Evolutionary conservation across 495 filamentous ascomycete genomes (phyloP), one percentile per base, ranked within the genome.

Genomic region (Neurospora pannonica): DNA sequence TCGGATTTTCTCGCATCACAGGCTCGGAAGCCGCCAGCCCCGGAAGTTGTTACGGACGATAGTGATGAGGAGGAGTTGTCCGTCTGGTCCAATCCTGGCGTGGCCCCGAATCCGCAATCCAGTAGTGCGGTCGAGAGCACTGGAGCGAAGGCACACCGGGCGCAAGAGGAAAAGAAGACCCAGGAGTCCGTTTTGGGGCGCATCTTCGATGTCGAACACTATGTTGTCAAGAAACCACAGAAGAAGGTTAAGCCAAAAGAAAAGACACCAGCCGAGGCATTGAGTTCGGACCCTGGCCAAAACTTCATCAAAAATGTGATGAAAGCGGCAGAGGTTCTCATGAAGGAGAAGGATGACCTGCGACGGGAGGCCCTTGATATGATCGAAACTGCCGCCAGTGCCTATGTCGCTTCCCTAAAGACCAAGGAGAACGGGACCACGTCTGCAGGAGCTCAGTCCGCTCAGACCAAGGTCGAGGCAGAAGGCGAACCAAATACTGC

Each of bases 121-220:
- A 67, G 54, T 34, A 28, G 3, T 67, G 28, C 28, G 54, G 54
- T 9, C 28, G 76, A 75, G 60, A 84, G 79, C 72, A 81, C 77
- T 3, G 80, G 83, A 5, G 81, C 83, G 34, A 84, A 79, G 67
- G 79, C 75, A 13, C 81, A 84, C 71, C 82, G 81, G 24, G 86
- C 84, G 0, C 80, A 84, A 48, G 85, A 88, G 75, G 87, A 88
- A 75, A 83, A 81, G 60, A 85, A 85, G 71, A 82, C 79, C 13
- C 89, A 90, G 74, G 89, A 91, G 71, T 78, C 82, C 0, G 86
- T 89, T 0, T 76, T 91, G 38, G 86, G 84, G 19, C 82, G 80
- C 37, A 87, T 91, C 5, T 87, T 91, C 62, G 86, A 85, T 38
- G 74, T 89, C 3, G 85, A 88, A 48, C 75, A 75, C 19, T 79